These are phyloP conservation scores for Cryptosporidium tyzzeri DNA, from an alignment of 169 alveolate species.

Conservation along the genomic window DNA sequence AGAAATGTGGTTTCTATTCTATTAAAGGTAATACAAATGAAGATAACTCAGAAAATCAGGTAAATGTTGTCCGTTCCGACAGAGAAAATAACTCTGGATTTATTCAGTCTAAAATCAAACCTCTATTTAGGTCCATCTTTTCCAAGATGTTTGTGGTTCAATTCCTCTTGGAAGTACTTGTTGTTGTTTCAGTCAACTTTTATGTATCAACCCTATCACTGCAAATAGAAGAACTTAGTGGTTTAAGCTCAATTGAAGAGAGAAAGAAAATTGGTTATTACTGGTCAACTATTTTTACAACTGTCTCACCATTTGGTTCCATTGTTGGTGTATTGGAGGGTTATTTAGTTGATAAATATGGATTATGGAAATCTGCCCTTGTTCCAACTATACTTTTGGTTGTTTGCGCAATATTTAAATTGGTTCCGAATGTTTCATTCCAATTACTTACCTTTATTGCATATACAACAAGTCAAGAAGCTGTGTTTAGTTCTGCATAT, in stretches of 20 bases:
- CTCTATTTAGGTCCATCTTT: constrained; percentile 14
- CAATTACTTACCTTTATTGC: constrained; percentile 67
- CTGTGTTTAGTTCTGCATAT: constrained; percentile 62
- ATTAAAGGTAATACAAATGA: not conserved
- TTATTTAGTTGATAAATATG: constrained; percentile 47
- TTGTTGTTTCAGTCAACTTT: constrained; percentile 62
- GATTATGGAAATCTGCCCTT: constrained; percentile 47
- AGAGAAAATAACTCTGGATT: not conserved
- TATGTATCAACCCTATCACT: constrained; percentile 64
- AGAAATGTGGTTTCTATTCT: constrained; percentile 38
- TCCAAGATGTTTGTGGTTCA: constrained; percentile 63
- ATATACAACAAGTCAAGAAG: constrained; percentile 72
- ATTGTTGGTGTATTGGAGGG: constrained; percentile 59
- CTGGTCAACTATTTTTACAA: constrained; percentile 70
- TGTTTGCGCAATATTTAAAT: constrained; percentile 37
- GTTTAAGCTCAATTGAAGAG: constrained; percentile 15
- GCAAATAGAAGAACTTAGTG: constrained; percentile 67
- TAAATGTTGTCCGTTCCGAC: not conserved
- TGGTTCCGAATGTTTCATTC: constrained; percentile 50
- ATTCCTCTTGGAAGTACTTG: constrained; percentile 38
- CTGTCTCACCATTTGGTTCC: constrained; percentile 73
- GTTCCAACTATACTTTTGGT: constrained; percentile 31
- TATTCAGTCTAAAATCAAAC: constrained; percentile 9
- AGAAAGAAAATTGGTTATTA: constrained; percentile 42
- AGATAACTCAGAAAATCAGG: not conserved